Conservation (phyloP, 1,284 basidiomycete genomes). For the Austroboletus niveus region DNA sequence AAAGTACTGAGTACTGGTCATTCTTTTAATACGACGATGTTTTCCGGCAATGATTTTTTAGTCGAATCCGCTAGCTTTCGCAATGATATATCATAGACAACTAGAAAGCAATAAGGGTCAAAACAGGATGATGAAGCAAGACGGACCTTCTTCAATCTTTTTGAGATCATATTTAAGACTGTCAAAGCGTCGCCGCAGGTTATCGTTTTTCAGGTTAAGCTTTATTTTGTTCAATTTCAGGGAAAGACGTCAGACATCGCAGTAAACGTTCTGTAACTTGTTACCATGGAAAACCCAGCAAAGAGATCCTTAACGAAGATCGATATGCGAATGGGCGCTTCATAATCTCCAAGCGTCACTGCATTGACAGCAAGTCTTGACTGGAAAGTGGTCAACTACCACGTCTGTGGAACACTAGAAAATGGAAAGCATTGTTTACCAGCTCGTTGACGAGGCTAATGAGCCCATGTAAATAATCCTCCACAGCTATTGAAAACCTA, state of each 20-base stretch:
- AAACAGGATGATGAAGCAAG: slow-evolving; percentile 1
- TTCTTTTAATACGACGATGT: neutral
- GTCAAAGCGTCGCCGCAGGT: slow-evolving; percentile 75
- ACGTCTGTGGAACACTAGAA: neutral
- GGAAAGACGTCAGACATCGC: slow-evolving; percentile 10
- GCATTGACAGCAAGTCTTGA: slow-evolving; percentile 80
- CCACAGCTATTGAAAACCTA: slow-evolving; percentile 62
- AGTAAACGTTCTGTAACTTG: slow-evolving; percentile 4
- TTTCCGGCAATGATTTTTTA: neutral
- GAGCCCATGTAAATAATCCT: slow-evolving; percentile 85
- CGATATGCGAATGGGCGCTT: slow-evolving; percentile 77
- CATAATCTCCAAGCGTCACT: slow-evolving; percentile 79
- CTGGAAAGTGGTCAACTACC: slow-evolving; percentile 37
- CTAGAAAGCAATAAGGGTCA: slow-evolving; percentile 37
- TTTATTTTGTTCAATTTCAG: slow-evolving; percentile 28
- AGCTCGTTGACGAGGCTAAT: slow-evolving; percentile 82
- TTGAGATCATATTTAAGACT: slow-evolving; percentile 86
- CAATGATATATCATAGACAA: slow-evolving; percentile 83
- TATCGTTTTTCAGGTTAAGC: slow-evolving; percentile 89
- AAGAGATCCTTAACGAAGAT: slow-evolving; percentile 82
- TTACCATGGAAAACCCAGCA: slow-evolving; percentile 78
- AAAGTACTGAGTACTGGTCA: no score
- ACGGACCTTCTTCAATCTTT: slow-evolving; percentile 83
- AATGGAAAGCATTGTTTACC: slow-evolving; percentile 41
- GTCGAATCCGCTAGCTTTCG: slow-evolving; percentile 52